Evolutionary conservation across 2,329 filamentous ascomycete genomes (phyloP).

Genomic region (Trichoderma simmonsii): DNA sequence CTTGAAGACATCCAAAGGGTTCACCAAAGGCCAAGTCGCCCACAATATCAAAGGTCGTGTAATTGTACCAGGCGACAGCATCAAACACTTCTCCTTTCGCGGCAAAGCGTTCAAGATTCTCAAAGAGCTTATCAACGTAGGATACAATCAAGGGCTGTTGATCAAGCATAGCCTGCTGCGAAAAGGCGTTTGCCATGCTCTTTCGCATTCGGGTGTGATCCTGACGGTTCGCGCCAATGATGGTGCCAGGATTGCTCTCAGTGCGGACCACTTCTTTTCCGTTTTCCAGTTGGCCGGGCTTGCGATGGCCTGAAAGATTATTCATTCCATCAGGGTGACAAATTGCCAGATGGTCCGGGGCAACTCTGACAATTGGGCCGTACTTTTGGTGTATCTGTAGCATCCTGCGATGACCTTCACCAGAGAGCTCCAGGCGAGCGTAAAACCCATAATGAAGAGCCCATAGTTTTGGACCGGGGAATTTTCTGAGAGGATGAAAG

Average conservation of each 20-base stretch:
- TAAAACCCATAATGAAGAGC: background rate
- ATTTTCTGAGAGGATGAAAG: slow-evolving; percentile 15
- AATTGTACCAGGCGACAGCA: slow-evolving; percentile 29
- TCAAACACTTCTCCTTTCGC: slow-evolving; percentile 20
- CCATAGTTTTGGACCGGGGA: slow-evolving; percentile 13
- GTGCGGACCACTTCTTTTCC: slow-evolving; percentile 7
- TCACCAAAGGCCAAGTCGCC: slow-evolving; percentile 32
- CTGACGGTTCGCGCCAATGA: slow-evolving; percentile 22
- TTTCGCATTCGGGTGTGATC: slow-evolving; percentile 26
- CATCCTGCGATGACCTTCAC: background rate
- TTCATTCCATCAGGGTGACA: slow-evolving; percentile 17
- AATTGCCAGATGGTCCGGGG: background rate
- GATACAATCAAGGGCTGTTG: slow-evolving; percentile 30
- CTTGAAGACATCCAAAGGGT: slow-evolving; percentile 28
- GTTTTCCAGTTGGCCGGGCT: slow-evolving; percentile 18
- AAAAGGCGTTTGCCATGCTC: slow-evolving; percentile 30
- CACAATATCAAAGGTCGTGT: slow-evolving; percentile 32
- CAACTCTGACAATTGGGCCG: slow-evolving; percentile 5
- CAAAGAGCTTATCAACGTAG: slow-evolving; percentile 29
- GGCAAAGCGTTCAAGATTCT: slow-evolving; percentile 22
- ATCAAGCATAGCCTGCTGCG: slow-evolving; percentile 28
- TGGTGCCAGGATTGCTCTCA: background rate
- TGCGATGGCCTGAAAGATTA: slow-evolving; percentile 22
- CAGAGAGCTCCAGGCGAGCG: background rate
- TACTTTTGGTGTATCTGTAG: slow-evolving; percentile 11